Conservation (phyloP, 306 rosid genomes). For the Rubus parviflorus region DNA sequence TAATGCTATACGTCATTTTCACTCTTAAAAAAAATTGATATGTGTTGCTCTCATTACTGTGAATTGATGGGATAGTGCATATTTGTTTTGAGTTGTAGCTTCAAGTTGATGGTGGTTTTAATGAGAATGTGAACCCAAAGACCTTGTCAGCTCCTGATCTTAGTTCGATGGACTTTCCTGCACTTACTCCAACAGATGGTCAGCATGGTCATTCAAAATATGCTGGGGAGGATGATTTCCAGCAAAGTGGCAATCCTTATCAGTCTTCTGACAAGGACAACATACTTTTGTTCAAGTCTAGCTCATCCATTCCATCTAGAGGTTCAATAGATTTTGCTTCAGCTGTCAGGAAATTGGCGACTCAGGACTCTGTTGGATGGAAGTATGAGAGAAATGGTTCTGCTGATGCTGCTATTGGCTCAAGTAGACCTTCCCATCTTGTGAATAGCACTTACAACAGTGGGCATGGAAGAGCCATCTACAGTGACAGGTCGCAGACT, state of each 20-base stretch:
- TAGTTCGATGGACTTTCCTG: constrained; percentile 81
- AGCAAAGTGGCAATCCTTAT: constrained; percentile 59
- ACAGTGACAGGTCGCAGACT: constrained; percentile 63
- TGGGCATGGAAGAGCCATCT: constrained; percentile 65
- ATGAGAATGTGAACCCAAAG: constrained; percentile 72
- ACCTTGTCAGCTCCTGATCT: constrained; percentile 72
- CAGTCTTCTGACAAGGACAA: constrained; percentile 64
- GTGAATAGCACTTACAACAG: constrained; percentile 56
- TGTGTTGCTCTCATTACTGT: constrained; percentile 17
- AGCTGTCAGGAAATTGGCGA: constrained; percentile 88
- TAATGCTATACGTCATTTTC: too few species aligned
- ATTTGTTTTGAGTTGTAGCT: constrained; percentile 53
- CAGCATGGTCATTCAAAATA: constrained; percentile 56
- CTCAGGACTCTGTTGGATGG: constrained; percentile 93
- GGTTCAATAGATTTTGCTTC: constrained; percentile 86
- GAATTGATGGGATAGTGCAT: constrained; percentile 19
- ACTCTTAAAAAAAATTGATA: not conserved
- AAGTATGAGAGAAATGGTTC: constrained; percentile 77
- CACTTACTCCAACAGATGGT: constrained; percentile 58
- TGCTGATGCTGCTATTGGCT: constrained; percentile 69
- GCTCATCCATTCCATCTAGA: constrained; percentile 64
- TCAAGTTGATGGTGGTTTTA: constrained; percentile 82
- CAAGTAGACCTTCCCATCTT: constrained; percentile 73
- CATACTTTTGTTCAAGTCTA: constrained; percentile 72
- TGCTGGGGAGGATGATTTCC: constrained; percentile 67